phyloP scores from a whole-genome alignment of 2,329 filamentous ascomycete species.

The Scedosporium dehoogii region DNA sequence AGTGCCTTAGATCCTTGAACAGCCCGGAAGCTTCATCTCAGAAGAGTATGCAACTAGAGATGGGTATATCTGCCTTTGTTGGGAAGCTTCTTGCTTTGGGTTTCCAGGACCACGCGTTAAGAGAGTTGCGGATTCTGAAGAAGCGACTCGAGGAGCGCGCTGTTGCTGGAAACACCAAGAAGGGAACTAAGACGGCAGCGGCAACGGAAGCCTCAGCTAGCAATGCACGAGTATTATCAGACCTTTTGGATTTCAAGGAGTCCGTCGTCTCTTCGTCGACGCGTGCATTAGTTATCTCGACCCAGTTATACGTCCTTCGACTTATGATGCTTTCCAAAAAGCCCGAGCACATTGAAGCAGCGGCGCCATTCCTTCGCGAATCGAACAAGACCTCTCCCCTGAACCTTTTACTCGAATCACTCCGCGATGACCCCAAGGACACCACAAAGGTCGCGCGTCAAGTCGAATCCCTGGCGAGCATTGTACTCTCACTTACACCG shows the following conservation, averaged over 20 bases:
- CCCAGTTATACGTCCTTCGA: constrained; percentile 56
- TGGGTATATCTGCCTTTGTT: constrained; percentile 60
- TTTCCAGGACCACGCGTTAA: constrained; percentile 57
- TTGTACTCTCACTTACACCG: constrained; percentile 55
- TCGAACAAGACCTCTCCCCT: constrained; percentile 45
- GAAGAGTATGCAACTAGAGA: constrained; percentile 53
- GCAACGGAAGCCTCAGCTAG: constrained; percentile 19
- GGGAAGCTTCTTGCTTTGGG: constrained; percentile 56
- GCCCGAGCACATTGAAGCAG: constrained; percentile 46
- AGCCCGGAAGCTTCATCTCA: constrained; percentile 25
- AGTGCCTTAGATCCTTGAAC: constrained; percentile 46
- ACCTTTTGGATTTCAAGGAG: constrained; percentile 52
- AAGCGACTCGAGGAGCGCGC: constrained; percentile 40
- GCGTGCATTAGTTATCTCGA: constrained; percentile 47
- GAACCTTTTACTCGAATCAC: constrained; percentile 41
- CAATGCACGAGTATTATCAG: constrained; percentile 32
- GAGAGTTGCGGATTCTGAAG: constrained; percentile 59
- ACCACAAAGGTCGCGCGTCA: constrained; percentile 52
- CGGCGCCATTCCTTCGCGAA: constrained; percentile 44
- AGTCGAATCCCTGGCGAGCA: constrained; percentile 56
- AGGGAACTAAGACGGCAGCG: constrained; percentile 22
- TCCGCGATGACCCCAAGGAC: constrained; percentile 32
- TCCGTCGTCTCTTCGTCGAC: constrained; percentile 30
- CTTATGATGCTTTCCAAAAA: constrained; percentile 52
- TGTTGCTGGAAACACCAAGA: constrained; percentile 9